Evolutionary conservation across 768 basidiomycete genomes (phyloP).

Genomic region (Lyophyllum shimeji): DNA sequence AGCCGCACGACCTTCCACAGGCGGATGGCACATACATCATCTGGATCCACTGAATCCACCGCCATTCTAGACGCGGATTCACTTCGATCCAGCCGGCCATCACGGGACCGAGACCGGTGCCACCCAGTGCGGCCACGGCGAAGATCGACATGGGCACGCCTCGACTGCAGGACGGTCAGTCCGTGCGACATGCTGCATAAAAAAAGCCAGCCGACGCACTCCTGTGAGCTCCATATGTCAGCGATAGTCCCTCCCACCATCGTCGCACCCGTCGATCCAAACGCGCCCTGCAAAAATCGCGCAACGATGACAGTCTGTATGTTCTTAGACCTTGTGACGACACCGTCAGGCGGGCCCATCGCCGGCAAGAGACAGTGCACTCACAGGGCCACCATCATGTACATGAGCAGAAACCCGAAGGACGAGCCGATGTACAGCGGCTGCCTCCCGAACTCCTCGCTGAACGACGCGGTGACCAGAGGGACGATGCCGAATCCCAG

Average conservation of each 20-base stretch:
- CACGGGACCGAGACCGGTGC: conserved; percentile 64
- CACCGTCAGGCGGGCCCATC: background rate
- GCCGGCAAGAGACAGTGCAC: conserved; percentile 11
- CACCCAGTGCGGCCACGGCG: conserved; percentile 56
- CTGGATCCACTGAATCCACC: conserved; percentile 86
- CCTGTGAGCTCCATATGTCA: conserved; percentile 63
- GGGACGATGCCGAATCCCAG: conserved; percentile 65
- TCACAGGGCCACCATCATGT: conserved; percentile 46
- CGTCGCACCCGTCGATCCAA: conserved; percentile 68
- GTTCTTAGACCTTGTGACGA: conserved; percentile 39
- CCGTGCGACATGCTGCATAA: background rate
- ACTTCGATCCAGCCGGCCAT: conserved; percentile 68
- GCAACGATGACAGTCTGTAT: conserved; percentile 65
- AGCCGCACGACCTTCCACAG: background rate
- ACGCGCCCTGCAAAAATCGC: conserved; percentile 64
- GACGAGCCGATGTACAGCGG: conserved; percentile 55
- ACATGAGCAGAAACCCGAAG: conserved; percentile 50
- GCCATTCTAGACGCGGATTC: conserved; percentile 58
- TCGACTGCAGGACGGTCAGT: conserved; percentile 45
- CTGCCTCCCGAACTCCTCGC: conserved; percentile 71
- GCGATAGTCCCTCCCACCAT: conserved; percentile 77
- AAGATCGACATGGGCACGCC: conserved; percentile 81
- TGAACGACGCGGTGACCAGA: conserved; percentile 65
- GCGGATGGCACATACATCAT: conserved; percentile 45
- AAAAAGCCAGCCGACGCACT: conserved; percentile 38